phyloP scores from a whole-genome alignment of 192 early-diverging fungal genomes.

The Pilaira anomala region DNA sequence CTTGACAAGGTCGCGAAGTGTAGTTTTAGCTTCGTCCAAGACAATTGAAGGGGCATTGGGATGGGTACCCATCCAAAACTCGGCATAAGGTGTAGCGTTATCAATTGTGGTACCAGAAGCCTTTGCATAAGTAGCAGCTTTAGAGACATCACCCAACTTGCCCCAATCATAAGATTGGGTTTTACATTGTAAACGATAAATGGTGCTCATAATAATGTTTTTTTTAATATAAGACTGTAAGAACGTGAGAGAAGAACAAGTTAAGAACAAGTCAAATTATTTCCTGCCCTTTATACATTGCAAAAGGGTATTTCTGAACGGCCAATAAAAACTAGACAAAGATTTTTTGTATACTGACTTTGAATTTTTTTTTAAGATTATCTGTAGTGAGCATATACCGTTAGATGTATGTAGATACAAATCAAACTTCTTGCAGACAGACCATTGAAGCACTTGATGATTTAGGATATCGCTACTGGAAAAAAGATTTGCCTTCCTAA shows the following conservation, averaged over 20 bases:
- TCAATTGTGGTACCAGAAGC: constrained; percentile 57
- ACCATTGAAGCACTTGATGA: no score
- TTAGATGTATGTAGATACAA: no score
- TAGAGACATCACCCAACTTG: constrained; percentile 73
- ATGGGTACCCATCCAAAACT: constrained; percentile 99
- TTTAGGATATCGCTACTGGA: no score
- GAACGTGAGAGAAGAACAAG: not conserved
- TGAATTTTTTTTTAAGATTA: no score
- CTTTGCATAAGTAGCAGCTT: constrained; percentile 81
- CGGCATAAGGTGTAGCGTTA: constrained; percentile 76
- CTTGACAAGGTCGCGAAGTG: constrained; percentile 61
- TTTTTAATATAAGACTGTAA: not conserved
- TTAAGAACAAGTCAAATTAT: no score
- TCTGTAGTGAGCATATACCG: no score
- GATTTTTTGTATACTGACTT: not conserved
- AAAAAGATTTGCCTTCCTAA: no score
- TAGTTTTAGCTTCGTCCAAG: constrained; percentile 36
- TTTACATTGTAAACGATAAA: constrained; percentile 64
- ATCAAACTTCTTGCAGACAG: no score
- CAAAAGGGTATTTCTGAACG: not conserved
- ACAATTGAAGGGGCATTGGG: constrained; percentile 79
- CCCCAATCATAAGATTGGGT: constrained; percentile 98
- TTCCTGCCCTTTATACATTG: no score
- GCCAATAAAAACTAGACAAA: not conserved
- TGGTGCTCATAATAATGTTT: constrained; percentile 13